Conservation (phyloP, 495 filamentous ascomycete genomes). For the Staphylotrichum longicolle region DNA sequence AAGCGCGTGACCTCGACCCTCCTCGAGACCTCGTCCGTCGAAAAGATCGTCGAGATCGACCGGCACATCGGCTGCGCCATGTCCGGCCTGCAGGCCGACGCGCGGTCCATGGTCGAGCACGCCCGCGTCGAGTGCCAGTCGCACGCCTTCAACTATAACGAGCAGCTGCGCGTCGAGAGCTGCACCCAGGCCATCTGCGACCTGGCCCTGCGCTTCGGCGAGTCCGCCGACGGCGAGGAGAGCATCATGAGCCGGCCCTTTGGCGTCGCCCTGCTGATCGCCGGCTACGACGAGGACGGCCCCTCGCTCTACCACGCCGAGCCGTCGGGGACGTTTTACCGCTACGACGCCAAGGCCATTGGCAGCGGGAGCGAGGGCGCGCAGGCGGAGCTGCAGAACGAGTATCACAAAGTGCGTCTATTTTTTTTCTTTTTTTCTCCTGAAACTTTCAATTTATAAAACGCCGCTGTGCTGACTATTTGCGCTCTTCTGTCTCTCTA, state of each 20-base stretch:
- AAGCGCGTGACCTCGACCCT: conserved; percentile 98
- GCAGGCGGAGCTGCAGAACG: conserved; percentile 95
- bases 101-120: conserved; percentile 94
- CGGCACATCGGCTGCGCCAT: conserved; percentile 98
- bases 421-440: background rate
- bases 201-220: conserved; percentile 91
- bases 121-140: conserved; percentile 96
- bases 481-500: conserved; percentile 23
- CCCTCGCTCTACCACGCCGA: conserved; percentile 97
- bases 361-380: conserved; percentile 94
- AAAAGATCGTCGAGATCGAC: conserved; percentile 99
- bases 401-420: conserved; percentile 77
- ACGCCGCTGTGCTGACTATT: conserved; percentile 19
- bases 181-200: conserved; percentile 99
- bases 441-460: background rate
- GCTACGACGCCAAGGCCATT: conserved; percentile 98
- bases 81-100: conserved; percentile 95
- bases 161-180: conserved; percentile 89
- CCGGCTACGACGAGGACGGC: conserved; percentile 95
- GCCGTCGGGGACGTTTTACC: conserved; percentile 95
- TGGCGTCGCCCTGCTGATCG: conserved; percentile 93
- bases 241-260: conserved; percentile 97
- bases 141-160: conserved; percentile 95
- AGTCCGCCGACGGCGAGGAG: conserved; percentile 96
- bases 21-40: conserved; percentile 93